phyloP scores from a whole-genome alignment of 495 filamentous ascomycete species.

The Hyaloscypha bicolor region DNA sequence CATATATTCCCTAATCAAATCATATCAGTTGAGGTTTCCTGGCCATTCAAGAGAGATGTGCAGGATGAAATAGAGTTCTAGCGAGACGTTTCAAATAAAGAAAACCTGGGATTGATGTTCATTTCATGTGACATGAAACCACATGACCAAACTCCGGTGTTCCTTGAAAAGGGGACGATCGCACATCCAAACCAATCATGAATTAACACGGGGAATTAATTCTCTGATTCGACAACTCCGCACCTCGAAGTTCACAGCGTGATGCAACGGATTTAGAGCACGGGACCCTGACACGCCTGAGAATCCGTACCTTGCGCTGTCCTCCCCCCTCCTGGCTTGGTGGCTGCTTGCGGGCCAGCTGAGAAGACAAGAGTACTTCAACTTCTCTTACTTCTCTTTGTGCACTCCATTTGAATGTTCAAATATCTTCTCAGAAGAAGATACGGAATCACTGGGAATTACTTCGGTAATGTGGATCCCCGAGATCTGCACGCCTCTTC shows the following conservation, averaged over 20 bases:
- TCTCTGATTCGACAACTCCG: not conserved
- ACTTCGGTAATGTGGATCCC: too few relatives aligned
- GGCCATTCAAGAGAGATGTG: not conserved
- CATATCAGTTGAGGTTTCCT: too few relatives aligned
- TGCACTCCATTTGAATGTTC: not conserved
- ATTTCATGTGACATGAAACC: not conserved
- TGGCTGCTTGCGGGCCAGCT: not conserved
- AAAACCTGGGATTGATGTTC: not conserved
- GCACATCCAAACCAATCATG: not conserved
- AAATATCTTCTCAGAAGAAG: not conserved
- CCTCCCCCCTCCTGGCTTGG: too few relatives aligned
- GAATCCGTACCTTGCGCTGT: not conserved
- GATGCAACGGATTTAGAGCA: not conserved
- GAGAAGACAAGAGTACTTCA: not conserved
- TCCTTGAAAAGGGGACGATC: not conserved
- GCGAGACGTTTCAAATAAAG: not conserved
- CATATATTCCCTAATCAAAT: too few relatives aligned
- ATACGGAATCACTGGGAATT: too few relatives aligned
- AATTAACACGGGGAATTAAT: not conserved
- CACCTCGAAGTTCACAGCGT: not conserved
- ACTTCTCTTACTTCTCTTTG: not conserved
- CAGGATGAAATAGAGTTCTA: not conserved
- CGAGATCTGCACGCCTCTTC: not conserved
- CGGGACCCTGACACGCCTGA: not conserved
- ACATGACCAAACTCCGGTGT: not conserved